Base-by-base conservation (phyloP, 441 rosid genomes). In the Populus tomentosa region DNA sequence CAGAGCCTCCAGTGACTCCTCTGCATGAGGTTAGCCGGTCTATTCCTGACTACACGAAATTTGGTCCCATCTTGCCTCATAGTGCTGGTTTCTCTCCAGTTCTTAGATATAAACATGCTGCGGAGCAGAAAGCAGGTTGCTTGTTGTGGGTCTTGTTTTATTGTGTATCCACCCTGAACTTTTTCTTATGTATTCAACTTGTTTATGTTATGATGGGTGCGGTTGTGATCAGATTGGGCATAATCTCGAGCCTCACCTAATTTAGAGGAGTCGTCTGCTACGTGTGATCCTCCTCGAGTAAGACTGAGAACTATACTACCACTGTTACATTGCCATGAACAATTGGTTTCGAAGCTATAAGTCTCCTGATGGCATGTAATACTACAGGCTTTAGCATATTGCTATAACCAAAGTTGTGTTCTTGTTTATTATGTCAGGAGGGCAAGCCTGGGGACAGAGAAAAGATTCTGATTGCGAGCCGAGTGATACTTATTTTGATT, bases 1-100 rank as follows among this genome's bases (percentile, higher is more conserved):
- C 90, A 10, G 95, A 89, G 65, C 95, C 95, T 23, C 95, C 95
- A 0, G 79, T 85, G 93, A 88, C 89, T 81, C 93, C 93, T 70
- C 73, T 81, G 80, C 87, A 82, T 61, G 92, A 89, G 76, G 80
- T 87, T 66, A 88, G 89, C 80, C 46, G 79, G 3, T 81, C 88
- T 10, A 85, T 88, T 75, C 92, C 92, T 36, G 91, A 90, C 79
- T 89, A 87, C 64, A 86, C 88, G n/a, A 89, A 87, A 78, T 89
- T 89, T 10, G 90, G 93, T 71, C 93, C 95, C 8, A 85, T 88
- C 77, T 79, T 91, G 81, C 93, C 90, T 1, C 87, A 85, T 78
- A 88, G 83, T 75, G 88, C 89, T 0, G 92, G 89, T 30, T 86
- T 89, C 80, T 85, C 85, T 1, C 80, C 87, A 0, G 73, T 83